Evolutionary conservation across 139 green algal species (phyloP).

Genomic region (Chlamydomonas sp.): DNA sequence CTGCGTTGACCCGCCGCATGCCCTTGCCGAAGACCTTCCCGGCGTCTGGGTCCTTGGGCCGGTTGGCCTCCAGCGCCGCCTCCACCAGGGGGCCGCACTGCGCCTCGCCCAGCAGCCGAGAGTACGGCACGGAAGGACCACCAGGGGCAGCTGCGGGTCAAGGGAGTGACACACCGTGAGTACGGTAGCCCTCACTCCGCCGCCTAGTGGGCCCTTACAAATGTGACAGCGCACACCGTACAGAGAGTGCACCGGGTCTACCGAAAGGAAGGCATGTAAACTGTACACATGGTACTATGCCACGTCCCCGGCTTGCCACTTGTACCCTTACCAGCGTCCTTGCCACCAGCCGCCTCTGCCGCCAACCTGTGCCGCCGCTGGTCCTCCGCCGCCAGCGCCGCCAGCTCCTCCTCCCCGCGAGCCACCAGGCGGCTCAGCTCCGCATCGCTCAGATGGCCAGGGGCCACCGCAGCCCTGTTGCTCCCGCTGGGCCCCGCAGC

Average conservation of each 20-base stretch:
- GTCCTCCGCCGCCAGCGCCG: conserved; percentile 20
- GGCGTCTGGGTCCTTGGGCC: conserved; percentile 46
- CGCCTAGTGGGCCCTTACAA: no score
- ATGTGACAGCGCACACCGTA: no score
- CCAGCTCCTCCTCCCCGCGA: conserved; percentile 56
- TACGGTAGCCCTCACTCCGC: no score
- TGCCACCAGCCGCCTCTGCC: not conserved
- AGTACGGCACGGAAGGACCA: not conserved
- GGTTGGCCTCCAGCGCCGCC: conserved; percentile 10
- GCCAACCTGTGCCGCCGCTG: not conserved
- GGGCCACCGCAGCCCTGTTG: no score
- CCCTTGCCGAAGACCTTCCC: conserved; percentile 66
- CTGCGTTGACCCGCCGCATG: conserved; percentile 52
- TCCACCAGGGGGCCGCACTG: not conserved
- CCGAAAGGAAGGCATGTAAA: no score
- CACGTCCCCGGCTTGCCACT: no score
- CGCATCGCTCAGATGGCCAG: conserved; percentile 12
- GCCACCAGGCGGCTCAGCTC: conserved; percentile 68
- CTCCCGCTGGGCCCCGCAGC: not conserved
- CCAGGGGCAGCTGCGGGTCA: not conserved
- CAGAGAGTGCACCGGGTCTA: no score
- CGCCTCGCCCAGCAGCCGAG: not conserved
- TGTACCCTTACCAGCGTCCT: not conserved
- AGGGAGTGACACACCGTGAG: not conserved
- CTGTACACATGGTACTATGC: no score